A percentile compares a stretch with the other conserved stretches of the same genome.
Conservation (phyloP, 2,329 filamentous ascomycete genomes). For the Aspergillus texensis region DNA sequence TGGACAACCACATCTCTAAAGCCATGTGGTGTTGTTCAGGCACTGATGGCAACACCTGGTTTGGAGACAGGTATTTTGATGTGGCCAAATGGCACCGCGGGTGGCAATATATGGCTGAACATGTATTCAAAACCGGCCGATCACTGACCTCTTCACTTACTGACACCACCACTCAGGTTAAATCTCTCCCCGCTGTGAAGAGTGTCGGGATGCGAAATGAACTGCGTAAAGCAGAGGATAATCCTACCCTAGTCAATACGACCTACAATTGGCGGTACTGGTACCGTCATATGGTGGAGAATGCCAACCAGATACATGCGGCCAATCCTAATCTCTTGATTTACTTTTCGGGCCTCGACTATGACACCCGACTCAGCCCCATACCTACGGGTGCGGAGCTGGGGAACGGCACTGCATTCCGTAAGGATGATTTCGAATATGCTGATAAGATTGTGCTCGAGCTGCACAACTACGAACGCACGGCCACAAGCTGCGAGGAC, state of each 20-base stretch:
- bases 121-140: conserved; percentile 44
- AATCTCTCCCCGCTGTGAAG: conserved; percentile 29
- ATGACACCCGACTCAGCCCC: conserved; percentile 45
- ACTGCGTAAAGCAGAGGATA: conserved; percentile 32
- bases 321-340: conserved; percentile 50
- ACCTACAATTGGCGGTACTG: conserved; percentile 51
- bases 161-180: conserved; percentile 8
- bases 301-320: conserved; percentile 45
- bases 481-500: conserved; percentile 38
- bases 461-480: conserved; percentile 52
- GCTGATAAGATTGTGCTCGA: conserved; percentile 52
- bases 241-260: conserved; percentile 12
- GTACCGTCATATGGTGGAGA: conserved; percentile 48
- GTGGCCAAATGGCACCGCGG: conserved; percentile 64
- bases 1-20: conserved; percentile 64
- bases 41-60: conserved; percentile 62
- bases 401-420: conserved; percentile 41
- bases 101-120: conserved; percentile 61
- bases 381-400: conserved; percentile 39
- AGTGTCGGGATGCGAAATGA: conserved; percentile 45
- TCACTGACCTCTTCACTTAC: not conserved
- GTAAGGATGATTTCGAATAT: conserved; percentile 41
- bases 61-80: conserved; percentile 63
- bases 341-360: conserved; percentile 53
- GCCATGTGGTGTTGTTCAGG: conserved; percentile 62